Base-by-base conservation (phyloP, 1,284 basidiomycete genomes). In the Somion occarium region DNA sequence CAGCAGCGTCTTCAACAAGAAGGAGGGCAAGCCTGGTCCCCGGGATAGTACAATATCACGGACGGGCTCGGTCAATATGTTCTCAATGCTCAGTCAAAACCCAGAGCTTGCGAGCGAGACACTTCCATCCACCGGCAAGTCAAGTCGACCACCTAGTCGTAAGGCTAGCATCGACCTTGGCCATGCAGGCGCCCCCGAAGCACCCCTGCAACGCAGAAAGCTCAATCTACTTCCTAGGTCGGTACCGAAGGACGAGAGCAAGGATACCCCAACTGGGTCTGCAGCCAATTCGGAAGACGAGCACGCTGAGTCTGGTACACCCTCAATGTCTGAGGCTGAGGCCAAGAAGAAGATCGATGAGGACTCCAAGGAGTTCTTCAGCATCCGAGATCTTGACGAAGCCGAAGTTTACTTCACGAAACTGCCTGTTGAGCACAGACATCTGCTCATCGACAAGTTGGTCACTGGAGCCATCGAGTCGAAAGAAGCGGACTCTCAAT, bases 31-130 rank as follows among this genome's bases (percentile, higher is more conserved):
- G 69, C 7, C 30, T 15, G 7, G 7, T 34, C 13, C 19, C 24
- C 72, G 76, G 25, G 74, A 78, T 9, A 83, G 88, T 55, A 79
- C 88, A 2, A 71, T 93, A 13, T 86, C 91, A 5, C 81, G 93
- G 46, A 83, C 85, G 25, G 83, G 77, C 59, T 94, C 91, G 42
- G 83, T 72, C 51, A 97, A 96, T 70, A 95, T 93, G 88, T 95
- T 95, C 74, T 84, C 83, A 15, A 79, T 89, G 74, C 82, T 91
- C 46, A 79, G 76, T 59, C 83, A 85, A 63, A 75, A 73, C 54
- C 59, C 72, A 25, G 81, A 81, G 52, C 74, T 80, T 22, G 66
- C 73, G 2, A 71, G 67, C 1, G 85, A 83, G 43, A 26, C 49
- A 19, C 83, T 82, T 25, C 63, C 72, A n/a, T 58, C 72, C 27